These are phyloP conservation scores for Cyberlindnera bimundalis DNA, from an alignment of 805 yeast genomes.

Conservation along the genomic window DNA sequence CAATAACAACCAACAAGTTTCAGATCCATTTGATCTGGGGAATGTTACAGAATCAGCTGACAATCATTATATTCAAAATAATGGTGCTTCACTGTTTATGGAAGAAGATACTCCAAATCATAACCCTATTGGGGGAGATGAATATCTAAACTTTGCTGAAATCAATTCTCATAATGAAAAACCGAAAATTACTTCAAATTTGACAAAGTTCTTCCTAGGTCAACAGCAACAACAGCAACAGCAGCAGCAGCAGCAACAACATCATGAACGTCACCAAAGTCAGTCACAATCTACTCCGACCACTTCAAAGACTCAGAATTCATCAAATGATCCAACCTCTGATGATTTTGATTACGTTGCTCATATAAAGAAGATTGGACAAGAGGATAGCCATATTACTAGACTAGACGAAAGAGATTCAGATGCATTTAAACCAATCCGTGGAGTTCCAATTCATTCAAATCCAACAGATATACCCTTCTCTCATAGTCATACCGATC, in stretches of 20 bases:
- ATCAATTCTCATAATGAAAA: slow-evolving; percentile 5
- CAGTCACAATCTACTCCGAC: too few species aligned
- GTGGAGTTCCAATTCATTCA: slow-evolving; percentile 18
- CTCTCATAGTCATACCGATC: slow-evolving; percentile 1
- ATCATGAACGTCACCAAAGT: too few species aligned
- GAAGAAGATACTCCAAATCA: background rate
- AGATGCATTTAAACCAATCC: slow-evolving; percentile 7
- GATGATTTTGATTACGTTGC: slow-evolving; percentile 64
- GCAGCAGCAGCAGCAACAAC: too few species aligned
- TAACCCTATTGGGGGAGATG: slow-evolving; percentile 17
- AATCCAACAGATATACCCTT: slow-evolving; percentile 6
- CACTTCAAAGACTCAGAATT: background rate
- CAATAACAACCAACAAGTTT: background rate
- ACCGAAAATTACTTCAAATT: slow-evolving; percentile 22
- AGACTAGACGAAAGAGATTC: slow-evolving; percentile 1
- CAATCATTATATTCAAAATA: background rate
- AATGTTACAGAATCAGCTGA: slow-evolving; percentile 3
- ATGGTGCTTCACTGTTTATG: background rate
- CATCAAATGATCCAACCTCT: slow-evolving; percentile 39
- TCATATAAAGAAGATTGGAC: slow-evolving; percentile 56
- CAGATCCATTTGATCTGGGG: slow-evolving; percentile 1
- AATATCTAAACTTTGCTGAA: slow-evolving; percentile 23
- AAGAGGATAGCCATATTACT: slow-evolving; percentile 28
- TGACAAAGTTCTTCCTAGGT: slow-evolving; percentile 25
- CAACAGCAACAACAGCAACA: slow-evolving; percentile 10